phyloP scores from a whole-genome alignment of 2,329 filamentous ascomycete genomes.

The Cadophora sp. region DNA sequence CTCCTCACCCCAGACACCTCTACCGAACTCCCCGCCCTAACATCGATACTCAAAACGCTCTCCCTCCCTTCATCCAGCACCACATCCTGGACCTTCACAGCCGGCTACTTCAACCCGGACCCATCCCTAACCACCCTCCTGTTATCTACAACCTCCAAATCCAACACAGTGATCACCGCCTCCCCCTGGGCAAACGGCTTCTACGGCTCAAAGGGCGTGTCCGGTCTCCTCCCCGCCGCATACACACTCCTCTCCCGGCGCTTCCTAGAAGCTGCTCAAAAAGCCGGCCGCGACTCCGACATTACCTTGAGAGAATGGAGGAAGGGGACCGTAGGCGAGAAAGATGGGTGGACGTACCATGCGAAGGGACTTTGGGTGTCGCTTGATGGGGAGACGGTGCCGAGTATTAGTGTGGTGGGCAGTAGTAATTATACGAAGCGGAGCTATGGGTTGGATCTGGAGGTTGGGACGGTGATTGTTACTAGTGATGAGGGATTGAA shows the following conservation, averaged over 20 bases:
- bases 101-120: conserved; percentile 98
- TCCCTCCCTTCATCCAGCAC: conserved; percentile 66
- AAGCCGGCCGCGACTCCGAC: conserved; percentile 54
- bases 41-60: conserved; percentile 73
- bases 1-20: conserved; percentile 80
- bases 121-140: conserved; percentile 81
- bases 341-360: conserved; percentile 95
- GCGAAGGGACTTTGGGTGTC: conserved; percentile 96
- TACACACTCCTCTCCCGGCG: conserved; percentile 87
- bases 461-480: conserved; percentile 86
- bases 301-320: conserved; percentile 89
- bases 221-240: conserved; percentile 87
- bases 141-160: conserved; percentile 71
- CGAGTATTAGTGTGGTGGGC: conserved; percentile 83
- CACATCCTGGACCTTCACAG: conserved; percentile 93
- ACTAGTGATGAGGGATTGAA: conserved; percentile 79
- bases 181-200: conserved; percentile 96
- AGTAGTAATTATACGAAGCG: conserved; percentile 96
- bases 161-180: conserved; percentile 88
- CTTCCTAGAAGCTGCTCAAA: conserved; percentile 63
- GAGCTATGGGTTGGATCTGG: conserved; percentile 90
- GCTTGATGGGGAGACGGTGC: conserved; percentile 67
- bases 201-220: conserved; percentile 85
- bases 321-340: conserved; percentile 78
- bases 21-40: conserved; percentile 86